These are phyloP conservation scores for Wallacemonas sp. DNA, from an alignment of 208 protist genomes.

Conservation along the genomic window DNA sequence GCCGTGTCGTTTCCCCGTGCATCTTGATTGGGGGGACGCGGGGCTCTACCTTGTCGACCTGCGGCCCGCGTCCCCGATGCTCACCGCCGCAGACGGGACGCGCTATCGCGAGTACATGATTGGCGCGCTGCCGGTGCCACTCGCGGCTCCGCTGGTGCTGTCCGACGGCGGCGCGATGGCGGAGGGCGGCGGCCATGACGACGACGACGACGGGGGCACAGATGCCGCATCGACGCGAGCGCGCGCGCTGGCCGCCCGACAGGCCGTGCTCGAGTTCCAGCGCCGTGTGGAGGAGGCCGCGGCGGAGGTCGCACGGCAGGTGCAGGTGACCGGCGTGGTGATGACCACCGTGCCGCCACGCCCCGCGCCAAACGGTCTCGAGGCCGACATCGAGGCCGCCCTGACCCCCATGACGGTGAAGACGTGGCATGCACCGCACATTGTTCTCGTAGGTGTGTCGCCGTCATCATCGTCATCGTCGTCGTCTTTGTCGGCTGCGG, in stretches of 20 bases:
- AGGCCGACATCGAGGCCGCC: neutral
- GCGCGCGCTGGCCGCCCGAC: conserved; percentile 6
- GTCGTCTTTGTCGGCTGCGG: neutral
- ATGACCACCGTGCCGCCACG: conserved; percentile 44
- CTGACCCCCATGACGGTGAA: conserved; percentile 31
- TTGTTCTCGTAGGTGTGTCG: conserved; percentile 37
- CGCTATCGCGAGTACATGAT: conserved; percentile 36
- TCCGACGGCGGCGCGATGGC: neutral
- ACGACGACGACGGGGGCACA: neutral
- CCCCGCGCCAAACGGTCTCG: neutral
- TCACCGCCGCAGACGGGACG: neutral
- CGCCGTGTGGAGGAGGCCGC: conserved; percentile 41
- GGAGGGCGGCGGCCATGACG: neutral
- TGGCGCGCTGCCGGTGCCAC: conserved; percentile 50
- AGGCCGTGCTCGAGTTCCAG: conserved; percentile 21
- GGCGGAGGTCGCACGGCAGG: conserved; percentile 45
- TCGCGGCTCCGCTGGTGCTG: conserved; percentile 2
- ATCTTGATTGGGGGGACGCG: conserved; percentile 27
- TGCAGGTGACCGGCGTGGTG: conserved; percentile 28
- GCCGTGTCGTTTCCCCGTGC: conserved; percentile 4
- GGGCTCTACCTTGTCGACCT: conserved; percentile 69
- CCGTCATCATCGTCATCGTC: no score
- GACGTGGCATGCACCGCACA: conserved; percentile 32
- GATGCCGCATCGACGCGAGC: no score
- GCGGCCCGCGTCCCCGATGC: conserved; percentile 15